Evolutionary conservation across 345 rosid species (phyloP).

Genomic region (Erucastrum elatum): DNA sequence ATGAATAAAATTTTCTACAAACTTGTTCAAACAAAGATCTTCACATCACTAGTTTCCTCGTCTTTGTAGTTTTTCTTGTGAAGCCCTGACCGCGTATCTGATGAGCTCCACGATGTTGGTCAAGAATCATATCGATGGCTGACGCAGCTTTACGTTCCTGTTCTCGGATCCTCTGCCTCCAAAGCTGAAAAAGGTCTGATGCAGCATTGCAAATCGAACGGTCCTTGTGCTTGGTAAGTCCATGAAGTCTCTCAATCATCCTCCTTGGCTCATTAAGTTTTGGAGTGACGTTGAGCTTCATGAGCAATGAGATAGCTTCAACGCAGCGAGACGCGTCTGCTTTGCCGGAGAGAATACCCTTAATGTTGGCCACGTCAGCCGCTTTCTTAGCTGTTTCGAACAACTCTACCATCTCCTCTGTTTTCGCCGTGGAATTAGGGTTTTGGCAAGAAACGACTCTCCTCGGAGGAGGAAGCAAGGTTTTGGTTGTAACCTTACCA

Average conservation of each 20-base stretch:
- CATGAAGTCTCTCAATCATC: slow-evolving; percentile 20
- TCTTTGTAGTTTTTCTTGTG: neutral
- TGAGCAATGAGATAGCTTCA: slow-evolving; percentile 6
- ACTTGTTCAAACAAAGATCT: neutral
- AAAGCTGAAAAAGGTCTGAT: neutral
- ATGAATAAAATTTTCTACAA: neutral
- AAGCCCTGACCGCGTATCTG: neutral
- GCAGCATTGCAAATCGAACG: slow-evolving; percentile 2
- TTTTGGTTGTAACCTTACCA: slow-evolving; percentile 7
- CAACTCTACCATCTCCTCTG: neutral
- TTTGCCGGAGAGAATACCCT: slow-evolving; percentile 5
- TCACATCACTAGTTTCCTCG: neutral
- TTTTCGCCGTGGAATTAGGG: neutral
- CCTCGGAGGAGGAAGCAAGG: neutral
- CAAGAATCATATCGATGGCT: neutral
- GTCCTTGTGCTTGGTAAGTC: slow-evolving; percentile 27
- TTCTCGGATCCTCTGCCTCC: slow-evolving; percentile 13
- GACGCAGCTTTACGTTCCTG: neutral
- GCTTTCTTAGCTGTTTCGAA: slow-evolving; percentile 27
- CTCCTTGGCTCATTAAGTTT: neutral
- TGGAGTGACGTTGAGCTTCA: neutral
- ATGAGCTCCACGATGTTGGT: neutral
- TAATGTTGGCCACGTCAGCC: slow-evolving; percentile 17
- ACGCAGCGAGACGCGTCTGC: slow-evolving; percentile 3
- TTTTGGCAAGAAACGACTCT: neutral